Conservation (phyloP, 306 rosid genomes). For the Biancaea sappan region DNA sequence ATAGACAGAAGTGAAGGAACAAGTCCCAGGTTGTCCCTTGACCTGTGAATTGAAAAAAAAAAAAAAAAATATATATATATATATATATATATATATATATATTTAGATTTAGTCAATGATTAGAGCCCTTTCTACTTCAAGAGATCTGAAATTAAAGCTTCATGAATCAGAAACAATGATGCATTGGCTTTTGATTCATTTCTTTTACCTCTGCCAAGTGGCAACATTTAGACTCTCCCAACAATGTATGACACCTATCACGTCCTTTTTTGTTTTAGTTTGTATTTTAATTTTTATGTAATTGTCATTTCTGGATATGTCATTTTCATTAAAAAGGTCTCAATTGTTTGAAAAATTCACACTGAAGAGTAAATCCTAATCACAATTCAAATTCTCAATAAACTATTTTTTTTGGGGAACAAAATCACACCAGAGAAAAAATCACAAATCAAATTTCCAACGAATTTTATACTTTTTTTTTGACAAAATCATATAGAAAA, state of each 20-base stretch:
- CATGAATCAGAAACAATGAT: not conserved
- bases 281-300: not conserved
- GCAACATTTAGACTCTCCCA: not conserved
- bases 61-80: too few relatives aligned
- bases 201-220: slow-evolving; percentile 2
- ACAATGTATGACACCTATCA: not conserved
- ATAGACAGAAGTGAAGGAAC: too few relatives aligned
- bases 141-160: not conserved
- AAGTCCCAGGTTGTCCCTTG: too few relatives aligned
- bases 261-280: not conserved
- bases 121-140: not conserved
- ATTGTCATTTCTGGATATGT: not conserved
- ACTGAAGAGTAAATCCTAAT: not conserved
- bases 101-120: not conserved
- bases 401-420: too few relatives aligned
- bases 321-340: slow-evolving; percentile 28
- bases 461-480: too few relatives aligned
- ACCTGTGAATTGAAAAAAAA: not conserved
- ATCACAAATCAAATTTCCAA: too few relatives aligned
- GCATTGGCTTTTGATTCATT: not conserved
- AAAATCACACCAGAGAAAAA: too few relatives aligned
- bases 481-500: too few relatives aligned
- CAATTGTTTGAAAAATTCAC: not conserved
- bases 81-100: not conserved
- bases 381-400: not conserved